Evolutionary conservation across 2,329 filamentous ascomycete genomes (phyloP).

Genomic region (Phyllosticta citrichinensis): DNA sequence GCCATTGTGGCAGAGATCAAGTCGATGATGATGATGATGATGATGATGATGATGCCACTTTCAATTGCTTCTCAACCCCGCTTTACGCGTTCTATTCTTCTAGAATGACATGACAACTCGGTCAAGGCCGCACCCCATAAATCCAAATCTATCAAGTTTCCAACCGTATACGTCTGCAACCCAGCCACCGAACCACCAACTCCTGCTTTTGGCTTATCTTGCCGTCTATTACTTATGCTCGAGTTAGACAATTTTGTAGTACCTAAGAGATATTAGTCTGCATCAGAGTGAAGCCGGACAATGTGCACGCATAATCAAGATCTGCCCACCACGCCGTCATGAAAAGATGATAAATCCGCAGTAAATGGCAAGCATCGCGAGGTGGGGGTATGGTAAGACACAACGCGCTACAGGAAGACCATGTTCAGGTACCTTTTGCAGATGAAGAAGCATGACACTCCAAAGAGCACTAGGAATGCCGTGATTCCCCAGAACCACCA

Average conservation of each 20-base stretch:
- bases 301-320: neutral
- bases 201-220: neutral
- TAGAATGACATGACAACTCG: neutral
- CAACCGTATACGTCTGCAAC: neutral
- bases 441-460: constrained; percentile 65
- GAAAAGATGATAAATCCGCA: neutral
- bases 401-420: constrained; percentile 5
- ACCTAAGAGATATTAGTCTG: neutral
- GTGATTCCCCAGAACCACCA: constrained; percentile 51
- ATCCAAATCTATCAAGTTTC: neutral
- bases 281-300: neutral
- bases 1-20: neutral
- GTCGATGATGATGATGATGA: neutral
- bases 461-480: constrained; percentile 67
- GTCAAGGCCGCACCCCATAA: neutral
- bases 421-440: constrained; percentile 65
- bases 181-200: neutral
- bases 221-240: neutral
- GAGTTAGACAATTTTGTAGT: neutral
- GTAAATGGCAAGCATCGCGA: neutral
- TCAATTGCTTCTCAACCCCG: neutral
- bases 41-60: neutral
- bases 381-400: neutral
- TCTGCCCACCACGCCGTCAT: neutral
- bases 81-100: neutral